Conservation (phyloP, 441 rosid species). For the Erodium texanum region DNA sequence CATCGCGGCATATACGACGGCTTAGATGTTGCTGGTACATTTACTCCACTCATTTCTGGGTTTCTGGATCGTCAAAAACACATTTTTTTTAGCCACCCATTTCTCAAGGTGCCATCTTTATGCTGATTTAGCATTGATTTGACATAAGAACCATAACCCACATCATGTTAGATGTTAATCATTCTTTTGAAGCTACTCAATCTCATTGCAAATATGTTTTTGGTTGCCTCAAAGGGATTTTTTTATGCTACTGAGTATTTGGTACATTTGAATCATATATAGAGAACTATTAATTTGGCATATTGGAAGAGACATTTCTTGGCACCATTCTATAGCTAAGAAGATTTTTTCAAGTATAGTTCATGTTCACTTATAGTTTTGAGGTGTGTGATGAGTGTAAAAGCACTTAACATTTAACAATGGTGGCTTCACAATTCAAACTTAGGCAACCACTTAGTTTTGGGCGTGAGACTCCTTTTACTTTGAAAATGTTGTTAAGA, state of each 20-base stretch:
- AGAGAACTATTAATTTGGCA: too few relatives aligned
- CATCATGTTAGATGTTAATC: background rate
- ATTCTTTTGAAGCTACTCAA: background rate
- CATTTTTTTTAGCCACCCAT: slow-evolving; percentile 11
- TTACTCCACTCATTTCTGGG: background rate
- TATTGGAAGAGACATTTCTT: too few relatives aligned
- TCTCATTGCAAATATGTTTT: slow-evolving; percentile 1
- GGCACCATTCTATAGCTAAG: background rate
- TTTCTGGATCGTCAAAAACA: background rate
- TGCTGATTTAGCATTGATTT: background rate
- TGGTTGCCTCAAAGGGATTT: background rate
- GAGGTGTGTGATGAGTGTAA: background rate
- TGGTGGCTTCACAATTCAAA: background rate
- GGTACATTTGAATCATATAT: background rate
- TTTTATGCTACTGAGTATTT: background rate
- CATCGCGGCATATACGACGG: slow-evolving; percentile 28
- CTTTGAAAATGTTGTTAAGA: background rate
- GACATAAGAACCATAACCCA: too few relatives aligned
- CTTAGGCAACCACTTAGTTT: background rate
- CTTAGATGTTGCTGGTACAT: slow-evolving; percentile 23
- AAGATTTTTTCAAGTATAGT: background rate
- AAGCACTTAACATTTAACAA: too few relatives aligned
- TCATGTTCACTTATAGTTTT: background rate
- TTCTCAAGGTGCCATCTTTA: slow-evolving; percentile 11
- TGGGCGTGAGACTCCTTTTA: background rate